These are phyloP conservation scores for Saussurea involucrata DNA, from an alignment of 129 eudicot species.

Conservation along the genomic window DNA sequence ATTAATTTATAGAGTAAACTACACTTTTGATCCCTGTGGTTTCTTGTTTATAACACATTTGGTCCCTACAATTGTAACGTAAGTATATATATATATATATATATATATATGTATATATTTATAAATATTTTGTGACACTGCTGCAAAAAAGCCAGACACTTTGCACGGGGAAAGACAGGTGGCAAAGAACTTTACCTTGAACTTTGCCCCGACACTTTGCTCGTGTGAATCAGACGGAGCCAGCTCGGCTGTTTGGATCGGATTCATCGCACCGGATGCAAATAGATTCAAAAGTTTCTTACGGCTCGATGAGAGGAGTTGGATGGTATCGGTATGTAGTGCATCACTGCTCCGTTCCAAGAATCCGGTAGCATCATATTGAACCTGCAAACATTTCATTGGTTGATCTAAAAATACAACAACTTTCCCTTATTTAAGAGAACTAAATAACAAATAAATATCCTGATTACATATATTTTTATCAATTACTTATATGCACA, in stretches of 20 bases:
- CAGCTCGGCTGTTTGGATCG: conserved; percentile 22
- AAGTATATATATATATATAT: no score
- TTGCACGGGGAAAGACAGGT: not conserved
- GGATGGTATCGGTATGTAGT: conserved; percentile 51
- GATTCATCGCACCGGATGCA: conserved; percentile 18
- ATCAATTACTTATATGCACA: no score
- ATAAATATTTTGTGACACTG: not conserved
- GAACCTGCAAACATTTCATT: conserved; percentile 49
- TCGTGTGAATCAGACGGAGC: conserved; percentile 34
- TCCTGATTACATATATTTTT: no score
- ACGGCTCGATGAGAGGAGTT: conserved; percentile 54
- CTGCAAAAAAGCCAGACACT: not conserved
- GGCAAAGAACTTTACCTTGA: conserved; percentile 53
- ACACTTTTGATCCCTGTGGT: no score
- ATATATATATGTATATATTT: no score
- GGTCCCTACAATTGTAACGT: no score
- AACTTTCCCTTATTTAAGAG: no score
- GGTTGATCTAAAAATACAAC: not conserved
- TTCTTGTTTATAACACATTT: no score
- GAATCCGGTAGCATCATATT: conserved; percentile 71
- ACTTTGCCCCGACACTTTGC: conserved; percentile 74
- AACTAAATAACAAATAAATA: no score
- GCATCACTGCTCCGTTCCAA: conserved; percentile 85
- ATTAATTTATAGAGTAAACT: not conserved
- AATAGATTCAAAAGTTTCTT: conserved; percentile 29